Conservation (phyloP, 1,139 yeast genomes). For the Kluyveromyces sp. region DNA sequence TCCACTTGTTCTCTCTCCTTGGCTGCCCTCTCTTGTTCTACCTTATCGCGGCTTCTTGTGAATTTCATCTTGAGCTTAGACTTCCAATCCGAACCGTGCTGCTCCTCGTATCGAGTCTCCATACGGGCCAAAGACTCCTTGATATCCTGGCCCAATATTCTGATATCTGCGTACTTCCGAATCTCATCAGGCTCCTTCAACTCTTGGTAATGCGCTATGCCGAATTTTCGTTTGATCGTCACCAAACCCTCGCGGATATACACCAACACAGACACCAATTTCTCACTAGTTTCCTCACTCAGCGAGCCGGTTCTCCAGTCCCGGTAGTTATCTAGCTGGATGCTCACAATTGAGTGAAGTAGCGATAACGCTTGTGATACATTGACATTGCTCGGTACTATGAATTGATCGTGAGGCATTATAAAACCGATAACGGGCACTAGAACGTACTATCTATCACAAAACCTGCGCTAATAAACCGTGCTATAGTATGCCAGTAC, state of each 20-base stretch:
- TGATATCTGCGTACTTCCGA: conserved; percentile 21
- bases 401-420: conserved; percentile 26
- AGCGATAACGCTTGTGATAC: conserved; percentile 25
- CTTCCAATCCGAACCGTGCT: conserved; percentile 12
- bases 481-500: too few relatives aligned
- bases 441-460: too few relatives aligned
- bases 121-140: conserved; percentile 13
- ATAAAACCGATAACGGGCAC: not conserved
- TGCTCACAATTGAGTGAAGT: conserved; percentile 23
- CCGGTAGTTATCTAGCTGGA: conserved; percentile 22
- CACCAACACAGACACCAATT: conserved; percentile 7
- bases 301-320: not conserved
- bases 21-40: conserved; percentile 12
- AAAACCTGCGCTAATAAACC: too few relatives aligned
- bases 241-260: conserved; percentile 25
- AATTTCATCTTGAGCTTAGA: conserved; percentile 16
- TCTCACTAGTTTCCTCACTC: conserved; percentile 1
- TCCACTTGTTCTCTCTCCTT: conserved; percentile 11
- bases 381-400: conserved; percentile 27
- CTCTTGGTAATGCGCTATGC: conserved; percentile 11
- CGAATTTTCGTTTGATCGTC: conserved; percentile 19
- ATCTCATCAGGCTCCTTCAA: conserved; percentile 14
- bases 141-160: conserved; percentile 26
- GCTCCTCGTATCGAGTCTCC: conserved; percentile 6
- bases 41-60: conserved; percentile 4